Percentiles rank a stretch among this genome's conserved stretches.
Conservation (phyloP, 129 eudicot genomes). For the Lactuca saligna region DNA sequence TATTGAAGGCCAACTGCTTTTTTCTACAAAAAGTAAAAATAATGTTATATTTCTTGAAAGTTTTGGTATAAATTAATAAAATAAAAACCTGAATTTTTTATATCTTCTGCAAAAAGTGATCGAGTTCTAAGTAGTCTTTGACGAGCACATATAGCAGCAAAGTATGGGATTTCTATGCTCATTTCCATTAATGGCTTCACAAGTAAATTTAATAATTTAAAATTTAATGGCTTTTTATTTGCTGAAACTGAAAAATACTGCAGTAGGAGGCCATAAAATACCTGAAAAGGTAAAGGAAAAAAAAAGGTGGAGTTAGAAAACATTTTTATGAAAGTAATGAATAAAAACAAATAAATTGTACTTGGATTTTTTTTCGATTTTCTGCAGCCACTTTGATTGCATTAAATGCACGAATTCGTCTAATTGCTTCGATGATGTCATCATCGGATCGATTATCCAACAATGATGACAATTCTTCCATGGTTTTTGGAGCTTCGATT, state of each 20-base stretch:
- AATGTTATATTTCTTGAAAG: too few species aligned
- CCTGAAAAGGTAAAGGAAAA: conserved; percentile 38
- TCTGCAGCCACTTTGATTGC: conserved; percentile 89
- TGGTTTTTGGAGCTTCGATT: conserved; percentile 83
- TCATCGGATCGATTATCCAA: conserved; percentile 68
- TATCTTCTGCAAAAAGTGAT: conserved; percentile 63
- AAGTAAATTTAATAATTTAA: conserved; percentile 66
- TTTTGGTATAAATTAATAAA: too few species aligned
- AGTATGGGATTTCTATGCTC: conserved; percentile 85
- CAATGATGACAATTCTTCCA: conserved; percentile 63
- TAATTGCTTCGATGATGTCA: conserved; percentile 82
- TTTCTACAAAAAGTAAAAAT: conserved; percentile 47
- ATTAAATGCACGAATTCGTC: conserved; percentile 78
- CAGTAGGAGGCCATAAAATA: conserved; percentile 84
- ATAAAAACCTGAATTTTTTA: conserved; percentile 68
- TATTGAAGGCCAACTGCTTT: conserved; percentile 87
- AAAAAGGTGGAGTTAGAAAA: not conserved
- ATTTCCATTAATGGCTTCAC: conserved; percentile 97
- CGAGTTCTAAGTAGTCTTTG: conserved; percentile 70
- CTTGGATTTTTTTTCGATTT: conserved; percentile 90
- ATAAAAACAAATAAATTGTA: conserved; percentile 20
- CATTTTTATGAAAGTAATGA: not conserved
- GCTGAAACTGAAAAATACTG: conserved; percentile 92
- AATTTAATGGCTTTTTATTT: conserved; percentile 72
- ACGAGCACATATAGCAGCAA: conserved; percentile 97